Evolutionary conservation across 176 grass and related monocot species (phyloP), one percentile per base, ranked within the genome.

Genomic region (Bothriochloa decipiens): DNA sequence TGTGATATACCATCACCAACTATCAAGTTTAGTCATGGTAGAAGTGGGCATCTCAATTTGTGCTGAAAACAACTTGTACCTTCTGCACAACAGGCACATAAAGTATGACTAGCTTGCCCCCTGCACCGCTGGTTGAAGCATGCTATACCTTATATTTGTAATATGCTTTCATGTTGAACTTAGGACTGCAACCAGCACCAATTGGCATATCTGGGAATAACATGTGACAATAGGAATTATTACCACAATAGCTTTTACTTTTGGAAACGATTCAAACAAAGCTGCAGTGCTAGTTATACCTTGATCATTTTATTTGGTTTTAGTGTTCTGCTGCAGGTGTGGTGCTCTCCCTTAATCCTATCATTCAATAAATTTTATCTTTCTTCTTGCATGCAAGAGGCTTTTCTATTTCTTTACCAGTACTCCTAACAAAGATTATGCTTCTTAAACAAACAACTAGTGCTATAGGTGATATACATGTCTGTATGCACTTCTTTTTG

Each of bases 221-320:
- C 72, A 83, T 68, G 25, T 69, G 27, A 68, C 18, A 39, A 25
- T 25, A 11, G 50, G 7, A 40, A 43, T 29, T 69, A 69, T 86
- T 22, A 13, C 52, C 70, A 43, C 18, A 35, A 6, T 13, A 61
- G 40, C 65, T 79, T 23, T 88, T 79, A 10, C 68, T 37, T 43
- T 73, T 74, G 26, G 13, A 88, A 68, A 84, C 66, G 11, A 68
- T 70, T 82, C 11, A 68, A 45, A 52, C 15, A 84, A 74, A 84
- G 13, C 35, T 88, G 65, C 45, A 58, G 9, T 74, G 35, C 17
- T 79, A 43, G 69, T 53, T 58, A 84, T 67, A 25, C 46, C 8
- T 45, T 60, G 10, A 68, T 47, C 14, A 61, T 84, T 33, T 47
- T 87, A 47, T 70, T 84, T 27, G 26, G 15, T 83, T 52, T 72